Conservation (phyloP, 2,329 filamentous ascomycete species). For the Hypoxylon sp. region DNA sequence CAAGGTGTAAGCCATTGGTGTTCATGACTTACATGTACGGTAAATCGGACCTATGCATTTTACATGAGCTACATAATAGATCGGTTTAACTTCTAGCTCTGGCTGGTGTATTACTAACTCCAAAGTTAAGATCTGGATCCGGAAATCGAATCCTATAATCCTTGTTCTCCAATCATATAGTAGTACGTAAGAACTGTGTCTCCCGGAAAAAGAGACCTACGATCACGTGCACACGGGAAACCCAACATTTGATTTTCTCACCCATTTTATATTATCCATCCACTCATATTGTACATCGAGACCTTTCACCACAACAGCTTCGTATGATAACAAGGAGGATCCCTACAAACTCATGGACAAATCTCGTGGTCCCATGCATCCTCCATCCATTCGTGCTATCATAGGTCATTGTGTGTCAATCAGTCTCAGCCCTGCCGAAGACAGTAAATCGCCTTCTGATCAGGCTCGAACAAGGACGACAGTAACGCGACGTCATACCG, state of each 20-base stretch:
- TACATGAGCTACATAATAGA: not conserved
- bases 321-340: too few species aligned
- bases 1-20: not conserved
- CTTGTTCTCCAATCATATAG: not conserved
- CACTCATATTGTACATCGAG: not conserved
- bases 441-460: not conserved
- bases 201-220: not conserved
- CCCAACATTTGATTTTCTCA: not conserved
- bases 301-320: not conserved
- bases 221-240: not conserved
- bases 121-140: slow-evolving; percentile 4
- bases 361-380: not conserved
- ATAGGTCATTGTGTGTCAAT: not conserved
- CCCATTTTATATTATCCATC: not conserved
- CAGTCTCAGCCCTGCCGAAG: not conserved
- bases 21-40: not conserved
- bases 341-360: too few species aligned
- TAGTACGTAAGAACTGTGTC: not conserved
- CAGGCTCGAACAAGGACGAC: not conserved
- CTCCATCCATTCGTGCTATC: not conserved
- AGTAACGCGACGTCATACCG: not conserved
- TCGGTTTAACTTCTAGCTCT: slow-evolving; percentile 10
- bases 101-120: not conserved
- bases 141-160: not conserved
- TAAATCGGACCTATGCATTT: not conserved